phyloP scores from a whole-genome alignment of 1,139 yeast species.

The Taphrina flavorubra region DNA sequence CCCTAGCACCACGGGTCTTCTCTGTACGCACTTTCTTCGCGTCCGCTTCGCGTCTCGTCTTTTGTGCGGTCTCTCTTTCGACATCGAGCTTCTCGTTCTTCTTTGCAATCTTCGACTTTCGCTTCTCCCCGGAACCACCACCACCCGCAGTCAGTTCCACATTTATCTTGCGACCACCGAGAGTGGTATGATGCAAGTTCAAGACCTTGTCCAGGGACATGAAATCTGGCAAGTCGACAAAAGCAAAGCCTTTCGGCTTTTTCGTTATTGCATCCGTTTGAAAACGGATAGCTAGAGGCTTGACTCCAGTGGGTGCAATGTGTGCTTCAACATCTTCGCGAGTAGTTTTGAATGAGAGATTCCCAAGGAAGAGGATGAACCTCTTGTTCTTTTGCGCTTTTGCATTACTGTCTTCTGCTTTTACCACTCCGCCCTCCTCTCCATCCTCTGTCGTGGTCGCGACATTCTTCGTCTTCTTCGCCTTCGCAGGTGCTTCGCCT shows the following conservation, averaged over 20 bases:
- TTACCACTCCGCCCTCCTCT: conserved; percentile 42
- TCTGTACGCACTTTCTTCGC: conserved; percentile 25
- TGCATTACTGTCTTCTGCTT: conserved; percentile 65
- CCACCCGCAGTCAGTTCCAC: conserved; percentile 98
- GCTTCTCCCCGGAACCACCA: conserved; percentile 82
- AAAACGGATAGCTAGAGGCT: conserved; percentile 70
- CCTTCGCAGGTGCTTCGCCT: conserved; percentile 41
- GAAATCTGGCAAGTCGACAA: conserved; percentile 74
- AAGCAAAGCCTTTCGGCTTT: conserved; percentile 73
- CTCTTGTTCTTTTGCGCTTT: conserved; percentile 61
- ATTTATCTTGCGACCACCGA: conserved; percentile 77
- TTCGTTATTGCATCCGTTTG: conserved; percentile 59
- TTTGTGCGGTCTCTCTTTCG: conserved; percentile 44
- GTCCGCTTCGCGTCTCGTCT: conserved; percentile 34
- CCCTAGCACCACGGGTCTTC: conserved; percentile 3
- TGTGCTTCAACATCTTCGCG: conserved; percentile 71
- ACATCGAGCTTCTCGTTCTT: conserved; percentile 71
- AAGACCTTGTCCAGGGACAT: conserved; percentile 76
- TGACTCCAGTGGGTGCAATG: conserved; percentile 68
- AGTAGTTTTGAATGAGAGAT: conserved; percentile 75
- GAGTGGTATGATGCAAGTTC: conserved; percentile 77
- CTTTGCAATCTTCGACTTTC: conserved; percentile 72
- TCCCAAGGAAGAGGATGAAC: conserved; percentile 88
- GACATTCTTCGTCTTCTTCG: conserved; percentile 42
- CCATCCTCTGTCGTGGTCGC: conserved; percentile 44